phyloP scores from a whole-genome alignment of 805 yeast genomes.

The Candida multigemmis region DNA sequence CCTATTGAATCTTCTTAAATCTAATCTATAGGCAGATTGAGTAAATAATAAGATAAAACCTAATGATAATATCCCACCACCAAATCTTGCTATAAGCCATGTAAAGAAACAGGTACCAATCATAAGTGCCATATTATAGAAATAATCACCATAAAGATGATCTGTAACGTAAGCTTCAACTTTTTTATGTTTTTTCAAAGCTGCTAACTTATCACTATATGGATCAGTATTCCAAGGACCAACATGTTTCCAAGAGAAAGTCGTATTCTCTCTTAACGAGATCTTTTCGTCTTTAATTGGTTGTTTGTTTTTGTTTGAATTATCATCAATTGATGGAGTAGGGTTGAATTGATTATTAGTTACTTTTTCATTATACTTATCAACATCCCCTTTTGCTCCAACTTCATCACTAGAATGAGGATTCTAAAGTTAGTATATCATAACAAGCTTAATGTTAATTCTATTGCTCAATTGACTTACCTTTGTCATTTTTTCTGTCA shows the following conservation, averaged over 20 bases:
- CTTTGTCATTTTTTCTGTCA: too few species aligned
- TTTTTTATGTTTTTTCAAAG: slow-evolving; percentile 17
- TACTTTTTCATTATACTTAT: slow-evolving; percentile 9
- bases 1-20: slow-evolving; percentile 67
- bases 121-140: slow-evolving; percentile 56
- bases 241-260: slow-evolving; percentile 32
- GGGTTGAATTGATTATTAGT: too few species aligned
- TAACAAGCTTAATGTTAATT: too few species aligned
- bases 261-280: slow-evolving; percentile 16
- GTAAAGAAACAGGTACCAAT: slow-evolving; percentile 67
- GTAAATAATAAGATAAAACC: slow-evolving; percentile 51
- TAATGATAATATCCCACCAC: slow-evolving; percentile 58
- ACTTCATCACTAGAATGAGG: slow-evolving; percentile 1
- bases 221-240: slow-evolving; percentile 24
- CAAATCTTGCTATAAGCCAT: slow-evolving; percentile 55
- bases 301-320: slow-evolving; percentile 5
- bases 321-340: too few species aligned
- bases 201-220: slow-evolving; percentile 12
- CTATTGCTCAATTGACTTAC: too few species aligned
- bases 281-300: slow-evolving; percentile 13
- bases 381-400: slow-evolving; percentile 6
- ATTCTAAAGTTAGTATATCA: too few species aligned
- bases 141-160: slow-evolving; percentile 63
- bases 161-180: slow-evolving; percentile 57
- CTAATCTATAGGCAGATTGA: slow-evolving; percentile 61